phyloP scores from a whole-genome alignment of 2,329 filamentous ascomycete species.

The Paecilomyces niveus region DNA sequence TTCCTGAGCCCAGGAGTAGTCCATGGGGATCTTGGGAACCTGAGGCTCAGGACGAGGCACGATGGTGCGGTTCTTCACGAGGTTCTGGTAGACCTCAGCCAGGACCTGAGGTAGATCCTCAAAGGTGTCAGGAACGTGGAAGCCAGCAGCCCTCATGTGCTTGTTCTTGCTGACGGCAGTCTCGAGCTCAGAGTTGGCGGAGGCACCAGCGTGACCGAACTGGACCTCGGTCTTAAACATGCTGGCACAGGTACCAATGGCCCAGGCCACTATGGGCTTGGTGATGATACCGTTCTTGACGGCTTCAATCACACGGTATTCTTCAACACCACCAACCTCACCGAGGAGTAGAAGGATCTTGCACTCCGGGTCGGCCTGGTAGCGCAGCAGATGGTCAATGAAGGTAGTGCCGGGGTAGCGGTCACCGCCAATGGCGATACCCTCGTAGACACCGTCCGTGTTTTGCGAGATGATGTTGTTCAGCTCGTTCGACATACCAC shows the following conservation, averaged over 20 bases:
- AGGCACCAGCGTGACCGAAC: slow-evolving; percentile 97
- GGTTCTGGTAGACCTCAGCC: slow-evolving; percentile 75
- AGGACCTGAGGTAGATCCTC: slow-evolving; percentile 83
- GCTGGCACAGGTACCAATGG: slow-evolving; percentile 96
- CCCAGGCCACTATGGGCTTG: slow-evolving; percentile 98
- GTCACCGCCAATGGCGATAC: slow-evolving; percentile 98
- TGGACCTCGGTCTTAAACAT: slow-evolving; percentile 99
- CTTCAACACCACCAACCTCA: slow-evolving; percentile 98
- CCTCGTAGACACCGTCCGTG: slow-evolving; percentile 97
- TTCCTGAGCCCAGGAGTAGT: slow-evolving; percentile 99
- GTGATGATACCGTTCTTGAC: slow-evolving; percentile 91
- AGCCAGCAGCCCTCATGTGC: slow-evolving; percentile 89
- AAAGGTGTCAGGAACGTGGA: slow-evolving; percentile 91
- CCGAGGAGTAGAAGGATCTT: slow-evolving; percentile 94
- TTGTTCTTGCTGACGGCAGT: slow-evolving; percentile 96
- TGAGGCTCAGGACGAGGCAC: slow-evolving; percentile 79
- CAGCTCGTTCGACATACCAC: slow-evolving; percentile 99
- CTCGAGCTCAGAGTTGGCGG: slow-evolving; percentile 98
- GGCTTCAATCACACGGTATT: slow-evolving; percentile 98
- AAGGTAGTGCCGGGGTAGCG: slow-evolving; percentile 98
- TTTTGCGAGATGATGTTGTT: slow-evolving; percentile 98
- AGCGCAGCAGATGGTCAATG: slow-evolving; percentile 95
- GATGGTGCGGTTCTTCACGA: slow-evolving; percentile 79
- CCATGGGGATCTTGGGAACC: slow-evolving; percentile 98
- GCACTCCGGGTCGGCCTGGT: slow-evolving; percentile 93